Evolutionary conservation across 768 basidiomycete genomes (phyloP), one percentile per base, ranked within the genome.

Genomic region (Boletus reticulatus): DNA sequence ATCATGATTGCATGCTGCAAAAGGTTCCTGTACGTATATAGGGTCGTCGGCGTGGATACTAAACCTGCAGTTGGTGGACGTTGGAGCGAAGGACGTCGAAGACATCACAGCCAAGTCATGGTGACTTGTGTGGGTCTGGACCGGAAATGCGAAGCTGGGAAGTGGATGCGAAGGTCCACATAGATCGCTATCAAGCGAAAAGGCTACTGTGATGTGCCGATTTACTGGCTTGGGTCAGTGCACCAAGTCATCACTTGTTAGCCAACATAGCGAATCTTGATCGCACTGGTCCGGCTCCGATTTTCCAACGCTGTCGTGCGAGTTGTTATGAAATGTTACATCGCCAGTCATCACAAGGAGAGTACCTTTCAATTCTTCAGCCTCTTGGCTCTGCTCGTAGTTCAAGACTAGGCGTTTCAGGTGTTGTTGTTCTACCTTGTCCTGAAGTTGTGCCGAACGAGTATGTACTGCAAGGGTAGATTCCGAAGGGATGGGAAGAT

Each of bases 391-490:
- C 63, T 93, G 92, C 66, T 93, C 92, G 59, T 93, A 94, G 68
- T 93, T 83, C 50, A 96, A 80, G 4, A 97, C 97, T 19, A 98
- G 80, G n/a, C 87, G 84, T 76, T 99, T 99, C 62, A 99, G 76
- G 58, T 98, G 92, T 71, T 98, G 94, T 63, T 98, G 96, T 68
- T 99, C 97, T 8, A 92, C 93, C 73, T 88, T 92, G 72, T 95
- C 94, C 68, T 94, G 94, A 58, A 92, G 76, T 66, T 98, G 97
- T 42, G 97, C 92, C 3, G 89, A 84, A 31, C 88, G 85, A 2
- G 94, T 95, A 64, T 97, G 93, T 48, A 94, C 80, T 1, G 96
- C 97, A 31, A 99, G 78, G 3, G 93, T 79, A 9, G 96, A 93
- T 61, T 84, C 87, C 9, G 91, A 76, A 11, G 97, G 97, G 42